Percentiles rank a stretch among this genome's conserved stretches.
These are phyloP conservation scores for Geotrichum cucujoidarum DNA, from an alignment of 1,139 yeast species.

Conservation along the genomic window DNA sequence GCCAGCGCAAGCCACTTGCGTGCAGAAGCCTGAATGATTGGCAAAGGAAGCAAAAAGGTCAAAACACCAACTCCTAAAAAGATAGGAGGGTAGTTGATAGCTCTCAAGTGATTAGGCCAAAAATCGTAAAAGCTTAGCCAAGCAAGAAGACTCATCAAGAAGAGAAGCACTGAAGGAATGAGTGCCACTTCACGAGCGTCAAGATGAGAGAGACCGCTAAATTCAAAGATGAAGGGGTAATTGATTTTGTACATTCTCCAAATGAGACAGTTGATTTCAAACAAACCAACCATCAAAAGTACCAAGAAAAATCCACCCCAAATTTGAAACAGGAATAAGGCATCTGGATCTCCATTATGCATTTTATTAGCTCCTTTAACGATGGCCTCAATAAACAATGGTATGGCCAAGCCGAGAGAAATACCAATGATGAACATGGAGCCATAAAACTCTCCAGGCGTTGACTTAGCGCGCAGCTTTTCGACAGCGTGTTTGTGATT, in stretches of 20 bases:
- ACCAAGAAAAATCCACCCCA: slow-evolving; percentile 88
- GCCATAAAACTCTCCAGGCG: slow-evolving; percentile 35
- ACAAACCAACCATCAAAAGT: slow-evolving; percentile 53
- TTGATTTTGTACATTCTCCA: slow-evolving; percentile 77
- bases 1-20: slow-evolving; percentile 74
- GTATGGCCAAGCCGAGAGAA: slow-evolving; percentile 64
- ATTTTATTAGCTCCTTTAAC: slow-evolving; percentile 45
- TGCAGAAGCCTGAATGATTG: slow-evolving; percentile 48
- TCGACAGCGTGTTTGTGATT: slow-evolving; percentile 74
- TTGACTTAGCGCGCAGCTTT: slow-evolving; percentile 52
- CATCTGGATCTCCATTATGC: slow-evolving; percentile 26
- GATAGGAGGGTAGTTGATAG: slow-evolving; percentile 78
- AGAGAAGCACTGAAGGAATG: slow-evolving; percentile 56
- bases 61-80: slow-evolving; percentile 53
- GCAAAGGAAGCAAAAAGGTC: slow-evolving; percentile 57
- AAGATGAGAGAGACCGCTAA: slow-evolving; percentile 65
- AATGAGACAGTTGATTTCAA: slow-evolving; percentile 63
- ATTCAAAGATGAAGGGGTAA: slow-evolving; percentile 88
- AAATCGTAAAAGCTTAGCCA: slow-evolving; percentile 74
- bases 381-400: slow-evolving; percentile 52
- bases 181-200: slow-evolving; percentile 61
- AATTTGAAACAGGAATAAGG: slow-evolving; percentile 60
- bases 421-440: slow-evolving; percentile 47
- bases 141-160: slow-evolving; percentile 53
- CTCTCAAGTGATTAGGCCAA: slow-evolving; percentile 58